These are phyloP conservation scores for Agrocybe praecox DNA, from an alignment of 768 basidiomycete species.

Conservation along the genomic window DNA sequence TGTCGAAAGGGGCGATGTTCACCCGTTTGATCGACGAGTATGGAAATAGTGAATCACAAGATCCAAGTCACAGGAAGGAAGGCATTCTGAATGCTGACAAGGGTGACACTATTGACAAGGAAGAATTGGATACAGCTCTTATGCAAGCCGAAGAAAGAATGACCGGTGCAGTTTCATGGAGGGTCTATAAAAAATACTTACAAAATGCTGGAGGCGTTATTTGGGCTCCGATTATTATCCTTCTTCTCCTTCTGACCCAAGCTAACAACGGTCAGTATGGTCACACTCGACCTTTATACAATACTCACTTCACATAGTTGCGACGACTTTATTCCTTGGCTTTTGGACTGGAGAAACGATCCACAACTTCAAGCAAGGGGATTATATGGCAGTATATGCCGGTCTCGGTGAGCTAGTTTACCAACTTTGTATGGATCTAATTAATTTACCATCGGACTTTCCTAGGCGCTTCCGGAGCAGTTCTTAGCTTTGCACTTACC, in stretches of 20 bases:
- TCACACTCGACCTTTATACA: neutral
- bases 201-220: constrained; percentile 47
- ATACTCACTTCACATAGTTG: constrained; percentile 38
- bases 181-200: constrained; percentile 51
- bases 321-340: constrained; percentile 68
- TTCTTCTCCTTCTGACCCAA: constrained; percentile 49
- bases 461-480: constrained; percentile 49
- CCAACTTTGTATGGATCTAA: neutral
- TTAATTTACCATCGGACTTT: neutral
- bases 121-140: constrained; percentile 21
- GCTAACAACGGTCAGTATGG: constrained; percentile 44
- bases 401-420: constrained; percentile 36
- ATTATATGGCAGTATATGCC: constrained; percentile 69
- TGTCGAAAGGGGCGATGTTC: constrained; percentile 44
- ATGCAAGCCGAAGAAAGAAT: constrained; percentile 62
- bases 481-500: constrained; percentile 53
- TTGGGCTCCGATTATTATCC: constrained; percentile 49
- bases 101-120: neutral
- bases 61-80: constrained; percentile 30
- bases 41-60: constrained; percentile 37
- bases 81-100: neutral
- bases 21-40: constrained; percentile 58
- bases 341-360: constrained; percentile 70
- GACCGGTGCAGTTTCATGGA: constrained; percentile 53
- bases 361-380: constrained; percentile 52